Conservation (phyloP, 768 basidiomycete species). For the Galerina marginata region DNA sequence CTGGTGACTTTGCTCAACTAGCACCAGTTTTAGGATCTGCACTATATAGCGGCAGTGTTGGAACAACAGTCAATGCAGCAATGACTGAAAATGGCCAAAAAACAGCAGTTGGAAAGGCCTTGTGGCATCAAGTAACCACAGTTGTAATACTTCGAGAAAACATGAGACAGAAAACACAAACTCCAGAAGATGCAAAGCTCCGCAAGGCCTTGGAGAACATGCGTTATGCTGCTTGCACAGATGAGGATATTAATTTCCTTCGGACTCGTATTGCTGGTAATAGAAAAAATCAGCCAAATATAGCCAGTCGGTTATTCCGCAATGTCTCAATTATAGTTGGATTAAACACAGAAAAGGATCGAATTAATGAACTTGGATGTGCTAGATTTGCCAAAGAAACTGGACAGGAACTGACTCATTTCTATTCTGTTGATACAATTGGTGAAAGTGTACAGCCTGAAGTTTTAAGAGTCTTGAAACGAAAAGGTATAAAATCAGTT, state of each 20-base stretch:
- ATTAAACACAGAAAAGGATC: slow-evolving; percentile 33
- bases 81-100: neutral
- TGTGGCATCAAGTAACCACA: slow-evolving; percentile 37
- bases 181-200: slow-evolving; percentile 29
- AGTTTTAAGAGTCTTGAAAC: slow-evolving; percentile 25
- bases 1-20: slow-evolving; percentile 50
- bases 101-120: slow-evolving; percentile 26
- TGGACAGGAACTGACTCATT: slow-evolving; percentile 25
- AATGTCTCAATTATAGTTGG: slow-evolving; percentile 38
- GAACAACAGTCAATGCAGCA: slow-evolving; percentile 6
- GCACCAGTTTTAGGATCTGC: slow-evolving; percentile 31
- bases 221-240: slow-evolving; percentile 36
- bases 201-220: slow-evolving; percentile 21
- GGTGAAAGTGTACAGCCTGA: neutral
- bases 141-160: slow-evolving; percentile 38
- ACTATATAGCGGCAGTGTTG: slow-evolving; percentile 16
- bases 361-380: slow-evolving; percentile 37
- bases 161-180: slow-evolving; percentile 33
- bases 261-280: slow-evolving; percentile 20
- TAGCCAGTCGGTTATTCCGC: slow-evolving; percentile 25
- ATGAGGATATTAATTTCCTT: slow-evolving; percentile 36
- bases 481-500: slow-evolving; percentile 31
- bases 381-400: slow-evolving; percentile 38
- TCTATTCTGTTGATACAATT: slow-evolving; percentile 29
- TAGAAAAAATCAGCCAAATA: slow-evolving; percentile 11